These are phyloP conservation scores for Stipa capillata DNA, from an alignment of 176 grass and related monocot genomes.

Conservation along the genomic window DNA sequence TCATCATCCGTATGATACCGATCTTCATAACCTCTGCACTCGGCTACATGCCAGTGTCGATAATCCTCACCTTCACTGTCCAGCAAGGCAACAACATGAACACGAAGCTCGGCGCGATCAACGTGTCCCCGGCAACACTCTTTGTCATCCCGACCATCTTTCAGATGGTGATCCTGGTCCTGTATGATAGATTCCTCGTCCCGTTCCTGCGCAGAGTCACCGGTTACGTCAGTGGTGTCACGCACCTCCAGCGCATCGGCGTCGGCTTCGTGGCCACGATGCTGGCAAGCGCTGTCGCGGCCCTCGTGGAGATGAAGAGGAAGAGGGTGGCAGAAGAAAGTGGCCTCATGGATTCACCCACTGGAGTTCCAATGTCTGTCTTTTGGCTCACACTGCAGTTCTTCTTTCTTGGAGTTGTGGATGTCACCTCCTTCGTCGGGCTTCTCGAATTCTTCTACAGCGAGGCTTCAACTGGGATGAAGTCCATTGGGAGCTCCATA, in stretches of 20 bases:
- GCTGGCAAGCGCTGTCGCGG: slow-evolving; percentile 33
- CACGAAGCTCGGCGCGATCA: slow-evolving; percentile 40
- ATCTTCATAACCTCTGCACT: slow-evolving; percentile 60
- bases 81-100: slow-evolving; percentile 84
- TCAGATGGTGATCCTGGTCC: slow-evolving; percentile 52
- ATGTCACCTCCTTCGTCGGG: slow-evolving; percentile 75
- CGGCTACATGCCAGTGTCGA: slow-evolving; percentile 35
- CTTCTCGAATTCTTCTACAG: slow-evolving; percentile 73
- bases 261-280: slow-evolving; percentile 35
- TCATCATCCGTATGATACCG: slow-evolving; percentile 56
- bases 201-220: slow-evolving; percentile 46
- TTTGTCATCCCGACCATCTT: slow-evolving; percentile 60
- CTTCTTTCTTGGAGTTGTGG: slow-evolving; percentile 50
- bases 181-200: slow-evolving; percentile 61
- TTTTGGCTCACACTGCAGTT: slow-evolving; percentile 59
- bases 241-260: slow-evolving; percentile 62
- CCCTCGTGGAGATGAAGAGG: slow-evolving; percentile 57
- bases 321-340: slow-evolving; percentile 11
- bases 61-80: slow-evolving; percentile 59
- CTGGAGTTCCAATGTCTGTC: slow-evolving; percentile 51
- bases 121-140: slow-evolving; percentile 55
- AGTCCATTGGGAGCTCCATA: slow-evolving; percentile 66
- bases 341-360: slow-evolving; percentile 13
- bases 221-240: slow-evolving; percentile 54
- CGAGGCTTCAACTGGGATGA: slow-evolving; percentile 58